Evolutionary conservation across 148 eudicot genomes (phyloP).

Genomic region (Spergularia bocconei): DNA sequence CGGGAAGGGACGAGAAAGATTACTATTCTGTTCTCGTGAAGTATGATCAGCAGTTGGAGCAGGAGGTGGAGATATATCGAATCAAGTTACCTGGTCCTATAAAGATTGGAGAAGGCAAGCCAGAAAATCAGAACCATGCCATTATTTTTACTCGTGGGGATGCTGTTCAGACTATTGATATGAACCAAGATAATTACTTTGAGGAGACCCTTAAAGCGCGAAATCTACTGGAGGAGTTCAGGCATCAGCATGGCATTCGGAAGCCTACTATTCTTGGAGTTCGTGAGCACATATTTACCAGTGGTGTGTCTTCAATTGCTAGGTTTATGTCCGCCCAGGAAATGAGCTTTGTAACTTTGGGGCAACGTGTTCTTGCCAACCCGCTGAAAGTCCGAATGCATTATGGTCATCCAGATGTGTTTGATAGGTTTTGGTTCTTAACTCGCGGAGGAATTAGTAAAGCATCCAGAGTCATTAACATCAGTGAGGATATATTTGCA

Average conservation of each 20-base stretch:
- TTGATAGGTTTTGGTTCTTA: constrained; percentile 91
- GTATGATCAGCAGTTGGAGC: constrained; percentile 72
- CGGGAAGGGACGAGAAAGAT: constrained; percentile 58
- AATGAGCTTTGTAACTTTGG: constrained; percentile 88
- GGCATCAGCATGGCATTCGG: constrained; percentile 60
- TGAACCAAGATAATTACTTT: constrained; percentile 96
- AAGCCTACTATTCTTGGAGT: constrained; percentile 92
- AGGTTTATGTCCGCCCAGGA: constrained; percentile 98
- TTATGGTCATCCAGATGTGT: constrained; percentile 96
- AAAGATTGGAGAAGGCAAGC: constrained; percentile 95
- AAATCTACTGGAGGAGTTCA: constrained; percentile 83
- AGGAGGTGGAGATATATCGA: constrained; percentile 86
- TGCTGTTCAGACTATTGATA: constrained; percentile 93
- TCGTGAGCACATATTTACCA: constrained; percentile 88
- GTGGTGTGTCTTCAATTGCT: constrained; percentile 90
- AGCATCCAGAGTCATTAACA: constrained; percentile 85
- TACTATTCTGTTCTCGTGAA: constrained; percentile 92
- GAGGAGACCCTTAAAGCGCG: constrained; percentile 94
- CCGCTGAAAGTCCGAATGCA: constrained; percentile 92
- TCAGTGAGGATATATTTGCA: constrained; percentile 94
- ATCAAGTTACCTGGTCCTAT: constrained; percentile 87
- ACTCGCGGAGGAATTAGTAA: constrained; percentile 91
- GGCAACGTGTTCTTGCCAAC: constrained; percentile 92
- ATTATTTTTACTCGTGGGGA: constrained; percentile 87
- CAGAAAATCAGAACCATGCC: constrained; percentile 96